Percentiles rank a stretch among this genome's conserved stretches.
phyloP scores from a whole-genome alignment of 371 early-diverging fungal species.

The Capillidium heterosporum region DNA sequence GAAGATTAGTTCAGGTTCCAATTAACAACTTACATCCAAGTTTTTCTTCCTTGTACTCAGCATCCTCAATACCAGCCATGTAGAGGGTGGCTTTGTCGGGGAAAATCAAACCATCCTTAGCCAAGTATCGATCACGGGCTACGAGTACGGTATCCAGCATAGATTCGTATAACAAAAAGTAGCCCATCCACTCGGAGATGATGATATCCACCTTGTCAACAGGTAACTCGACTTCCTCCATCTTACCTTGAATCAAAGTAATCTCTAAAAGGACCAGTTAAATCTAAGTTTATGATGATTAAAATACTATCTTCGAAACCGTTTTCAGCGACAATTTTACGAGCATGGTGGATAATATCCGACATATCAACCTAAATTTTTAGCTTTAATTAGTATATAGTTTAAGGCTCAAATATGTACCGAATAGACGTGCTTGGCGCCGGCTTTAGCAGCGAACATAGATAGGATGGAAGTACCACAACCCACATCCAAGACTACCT shows the following conservation, averaged over 20 bases:
- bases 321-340: constrained; percentile 78
- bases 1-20: constrained; percentile 10
- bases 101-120: constrained; percentile 65
- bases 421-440: constrained; percentile 84
- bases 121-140: constrained; percentile 87
- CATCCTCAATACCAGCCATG: constrained; percentile 85
- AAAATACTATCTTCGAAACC: constrained; percentile 43
- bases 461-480: constrained; percentile 94
- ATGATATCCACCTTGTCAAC: constrained; percentile 85
- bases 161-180: constrained; percentile 91
- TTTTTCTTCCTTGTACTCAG: constrained; percentile 84
- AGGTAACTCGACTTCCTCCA: constrained; percentile 86
- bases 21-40: constrained; percentile 42
- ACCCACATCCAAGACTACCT: constrained; percentile 94
- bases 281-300: background rate
- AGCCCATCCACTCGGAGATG: constrained; percentile 98
- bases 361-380: constrained; percentile 75
- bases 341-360: constrained; percentile 85
- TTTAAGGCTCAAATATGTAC: constrained; percentile 21
- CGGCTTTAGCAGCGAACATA: constrained; percentile 96
- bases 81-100: constrained; percentile 85
- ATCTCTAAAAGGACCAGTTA: constrained; percentile 15
- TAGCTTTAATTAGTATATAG: background rate
- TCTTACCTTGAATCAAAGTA: constrained; percentile 83
- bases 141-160: constrained; percentile 95